Conservation (phyloP, 1,284 basidiomycete genomes). For the Inonotus hispidus region DNA sequence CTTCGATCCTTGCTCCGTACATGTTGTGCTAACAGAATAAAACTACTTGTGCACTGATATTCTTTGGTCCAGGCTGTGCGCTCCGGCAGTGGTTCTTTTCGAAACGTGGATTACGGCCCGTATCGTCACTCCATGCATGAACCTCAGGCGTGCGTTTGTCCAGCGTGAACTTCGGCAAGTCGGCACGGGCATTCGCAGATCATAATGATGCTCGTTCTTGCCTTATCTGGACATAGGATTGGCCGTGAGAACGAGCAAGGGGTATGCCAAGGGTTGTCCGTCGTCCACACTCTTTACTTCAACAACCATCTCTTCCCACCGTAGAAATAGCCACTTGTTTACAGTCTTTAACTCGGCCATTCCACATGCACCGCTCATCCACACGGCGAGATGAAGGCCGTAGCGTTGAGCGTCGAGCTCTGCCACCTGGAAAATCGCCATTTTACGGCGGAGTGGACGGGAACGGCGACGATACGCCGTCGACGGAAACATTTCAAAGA, state of each 20-base stretch:
- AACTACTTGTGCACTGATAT: neutral
- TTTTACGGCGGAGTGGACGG: neutral
- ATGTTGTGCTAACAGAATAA: neutral
- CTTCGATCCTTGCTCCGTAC: neutral
- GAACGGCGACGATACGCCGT: neutral
- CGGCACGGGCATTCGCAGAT: too few relatives aligned
- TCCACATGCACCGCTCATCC: conserved; percentile 6
- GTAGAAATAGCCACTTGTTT: too few relatives aligned
- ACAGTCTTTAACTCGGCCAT: neutral
- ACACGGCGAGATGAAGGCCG: conserved; percentile 1
- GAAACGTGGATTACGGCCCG: neutral
- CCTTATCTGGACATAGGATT: too few relatives aligned
- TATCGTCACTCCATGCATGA: too few relatives aligned
- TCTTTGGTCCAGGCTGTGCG: neutral
- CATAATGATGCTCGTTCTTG: too few relatives aligned
- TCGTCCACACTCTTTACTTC: neutral
- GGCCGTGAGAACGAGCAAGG: neutral
- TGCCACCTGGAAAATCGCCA: conserved; percentile 13
- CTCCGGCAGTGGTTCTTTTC: neutral
- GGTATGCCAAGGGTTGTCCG: neutral
- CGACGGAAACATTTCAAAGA: conserved; percentile 5
- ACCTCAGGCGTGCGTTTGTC: too few relatives aligned
- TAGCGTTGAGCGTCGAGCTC: neutral
- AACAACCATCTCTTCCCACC: neutral
- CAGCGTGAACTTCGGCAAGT: too few relatives aligned